These are phyloP conservation scores for Neoboletus magnificus DNA, from an alignment of 768 basidiomycete species.

Conservation along the genomic window DNA sequence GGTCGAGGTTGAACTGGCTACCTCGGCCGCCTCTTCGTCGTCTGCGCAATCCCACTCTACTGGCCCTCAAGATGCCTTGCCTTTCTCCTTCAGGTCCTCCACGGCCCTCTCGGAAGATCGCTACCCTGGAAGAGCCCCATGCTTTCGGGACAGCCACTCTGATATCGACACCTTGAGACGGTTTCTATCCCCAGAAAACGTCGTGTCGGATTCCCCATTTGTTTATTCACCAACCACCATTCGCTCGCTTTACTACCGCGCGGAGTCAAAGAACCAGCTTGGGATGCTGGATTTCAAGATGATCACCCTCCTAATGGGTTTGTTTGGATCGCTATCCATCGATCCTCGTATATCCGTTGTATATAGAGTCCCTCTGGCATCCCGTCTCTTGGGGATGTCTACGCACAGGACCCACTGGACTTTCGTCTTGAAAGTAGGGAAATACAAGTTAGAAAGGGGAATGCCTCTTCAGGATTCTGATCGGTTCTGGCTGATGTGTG, in stretches of 20 bases:
- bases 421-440: slow-evolving; percentile 43
- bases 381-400: slow-evolving; percentile 23
- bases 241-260: slow-evolving; percentile 38
- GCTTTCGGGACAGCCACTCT: background rate
- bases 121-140: background rate
- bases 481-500: slow-evolving; percentile 61
- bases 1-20: background rate
- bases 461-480: slow-evolving; percentile 41
- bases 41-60: background rate
- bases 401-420: slow-evolving; percentile 42
- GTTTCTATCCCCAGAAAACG: slow-evolving; percentile 14
- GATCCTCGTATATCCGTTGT: slow-evolving; percentile 20
- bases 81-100: background rate
- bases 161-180: slow-evolving; percentile 13
- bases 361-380: slow-evolving; percentile 29
- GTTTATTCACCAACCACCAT: slow-evolving; percentile 32
- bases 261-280: slow-evolving; percentile 35
- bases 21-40: background rate
- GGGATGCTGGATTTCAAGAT: slow-evolving; percentile 34
- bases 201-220: slow-evolving; percentile 7
- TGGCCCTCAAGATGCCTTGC: background rate
- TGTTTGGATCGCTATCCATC: slow-evolving; percentile 52
- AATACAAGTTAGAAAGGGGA: slow-evolving; percentile 41
- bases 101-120: background rate
- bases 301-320: slow-evolving; percentile 41